Evolutionary conservation across 768 basidiomycete genomes (phyloP), one percentile per base, ranked within the genome.

Genomic region (Clathrus columnatus): DNA sequence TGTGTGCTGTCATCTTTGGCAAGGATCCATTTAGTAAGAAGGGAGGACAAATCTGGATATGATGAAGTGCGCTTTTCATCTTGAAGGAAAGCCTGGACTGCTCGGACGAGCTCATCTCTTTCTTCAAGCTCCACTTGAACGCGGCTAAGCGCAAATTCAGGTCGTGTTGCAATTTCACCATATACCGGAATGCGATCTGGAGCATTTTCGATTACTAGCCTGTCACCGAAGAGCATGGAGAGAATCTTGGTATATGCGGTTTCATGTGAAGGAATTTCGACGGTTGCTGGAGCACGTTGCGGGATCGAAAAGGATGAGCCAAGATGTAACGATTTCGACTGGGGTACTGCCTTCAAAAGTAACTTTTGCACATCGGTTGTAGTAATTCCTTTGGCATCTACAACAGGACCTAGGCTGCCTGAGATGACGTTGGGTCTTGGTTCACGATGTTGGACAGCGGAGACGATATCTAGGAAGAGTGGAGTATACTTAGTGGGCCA

Each of bases 61-160:
- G 83, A 62, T 42, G 72, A 68, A 14, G 72, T 69, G 7, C 65
- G 63, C 44, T 75, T 71, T 41, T 78, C 77, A 17, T 62, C 62
- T 48, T 68, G 69, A 51, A 97, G 69, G 21, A 92, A 70, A 36
- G 80, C 77, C 62, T 83, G 80, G 26, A 93, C 79, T 29, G 79
- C 75, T 4, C 70, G 65, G 24, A 85, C 67, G 23, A 97, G 81
- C 58, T 82, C 77, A 24, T 73, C 72, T n/a, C 92, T 80, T 59
- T 83, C 78, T 57, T 89, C 87, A 48, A 90, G 65, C 61, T 91
- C 82, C 2, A 87, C 90, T 36, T 90, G 83, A 47, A 93, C 83
- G 45, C 92, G 86, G 11, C 96, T 95, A 30, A 98, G 78, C 0
- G 96, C 95, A 65, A 85, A 97, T 66, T 97, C 91, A 1, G 95